Base-by-base conservation (phyloP, 2,329 filamentous ascomycete genomes). In the Colletotrichum orbiculare region DNA sequence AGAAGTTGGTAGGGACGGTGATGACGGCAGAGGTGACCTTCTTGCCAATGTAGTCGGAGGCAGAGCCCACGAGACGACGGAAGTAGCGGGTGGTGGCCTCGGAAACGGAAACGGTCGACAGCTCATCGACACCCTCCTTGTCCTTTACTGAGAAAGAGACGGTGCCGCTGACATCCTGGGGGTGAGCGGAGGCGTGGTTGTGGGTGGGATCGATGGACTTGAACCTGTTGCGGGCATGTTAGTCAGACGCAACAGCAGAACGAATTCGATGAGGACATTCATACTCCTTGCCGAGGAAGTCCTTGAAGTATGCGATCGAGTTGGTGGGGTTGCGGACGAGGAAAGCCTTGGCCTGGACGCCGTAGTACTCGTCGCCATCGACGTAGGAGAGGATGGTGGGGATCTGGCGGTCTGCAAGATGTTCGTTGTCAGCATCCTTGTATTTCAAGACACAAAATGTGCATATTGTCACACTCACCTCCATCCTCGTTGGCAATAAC, bases 401-500 rank as follows among this genome's bases (percentile, higher is more conserved):
- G 70, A 99, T 99, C 80, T 98, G 95, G 79, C 96, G 94, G 81
- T 99, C 96, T 95, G 70, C 64, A 64, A 71, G 67, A 69, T 54
- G 61, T 70, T 66, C 66, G 54, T 54, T 12, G 58, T 63, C 42
- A 64, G 54, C 17, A 55, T 45, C 17, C 10, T 39, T 33, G 13
- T 52, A 49, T 53, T 17, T 8, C 12, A 13, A 3, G 8, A 41
- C 5, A 34, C n/a, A 45, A 10, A 17, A n/a, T 54, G 49, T 81
- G 88, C 75, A 78, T 94, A 15, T 2, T 5, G 1, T 35, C 33
- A 11, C 17, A 11, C 67, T 66, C 46, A 69, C 93, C 93, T 85
- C 96, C 96, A 76, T 98, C 96, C 83, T 98, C 96, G 82, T 99
- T 98, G 75, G 96, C 96, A 82, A 99, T 98, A 69, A 99, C 95